phyloP scores from a whole-genome alignment of 441 rosid genomes.

The Mallotus japonicus region DNA sequence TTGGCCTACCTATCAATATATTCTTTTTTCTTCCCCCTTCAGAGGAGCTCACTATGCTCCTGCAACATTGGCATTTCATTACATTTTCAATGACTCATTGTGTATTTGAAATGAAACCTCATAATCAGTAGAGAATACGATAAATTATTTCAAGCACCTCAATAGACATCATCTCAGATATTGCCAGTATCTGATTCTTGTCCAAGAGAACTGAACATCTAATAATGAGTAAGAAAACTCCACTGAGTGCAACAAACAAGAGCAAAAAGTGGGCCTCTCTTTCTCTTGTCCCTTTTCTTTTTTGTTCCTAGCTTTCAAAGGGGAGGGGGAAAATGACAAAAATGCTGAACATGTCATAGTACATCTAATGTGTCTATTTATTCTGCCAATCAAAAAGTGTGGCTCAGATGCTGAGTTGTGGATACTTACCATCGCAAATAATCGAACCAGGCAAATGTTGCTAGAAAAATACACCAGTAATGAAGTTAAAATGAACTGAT shows the following conservation, averaged over 20 bases:
- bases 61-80: background rate
- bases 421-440: background rate
- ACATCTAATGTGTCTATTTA: background rate
- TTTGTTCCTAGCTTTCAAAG: background rate
- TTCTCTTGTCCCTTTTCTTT: background rate
- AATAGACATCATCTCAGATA: background rate
- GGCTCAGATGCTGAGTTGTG: conserved; percentile 8
- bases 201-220: background rate
- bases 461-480: background rate
- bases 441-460: background rate
- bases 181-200: background rate
- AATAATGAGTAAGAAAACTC: background rate
- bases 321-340: conserved; percentile 1
- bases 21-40: background rate
- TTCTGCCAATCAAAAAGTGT: conserved; percentile 13
- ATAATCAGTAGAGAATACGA: too few relatives aligned
- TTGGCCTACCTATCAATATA: background rate
- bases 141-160: background rate
- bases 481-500: background rate
- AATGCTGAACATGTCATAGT: background rate
- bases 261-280: background rate
- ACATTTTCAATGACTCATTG: background rate
- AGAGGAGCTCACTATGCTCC: too few relatives aligned
- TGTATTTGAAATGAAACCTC: background rate
- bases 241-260: background rate